These are phyloP conservation scores for Hanseniaspora nectarophila DNA, from an alignment of 805 yeast species.

Conservation along the genomic window DNA sequence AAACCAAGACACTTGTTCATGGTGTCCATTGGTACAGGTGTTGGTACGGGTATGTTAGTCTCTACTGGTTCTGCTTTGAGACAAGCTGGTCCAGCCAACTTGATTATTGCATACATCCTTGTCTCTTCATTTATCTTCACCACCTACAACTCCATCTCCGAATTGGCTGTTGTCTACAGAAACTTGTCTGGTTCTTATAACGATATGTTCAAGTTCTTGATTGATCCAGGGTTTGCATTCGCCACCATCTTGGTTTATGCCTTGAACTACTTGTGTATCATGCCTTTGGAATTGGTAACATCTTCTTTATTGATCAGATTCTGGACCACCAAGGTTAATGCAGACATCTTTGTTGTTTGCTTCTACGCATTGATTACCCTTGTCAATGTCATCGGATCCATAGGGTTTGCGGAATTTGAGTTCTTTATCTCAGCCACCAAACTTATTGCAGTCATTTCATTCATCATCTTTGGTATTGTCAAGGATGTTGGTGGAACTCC, in stretches of 20 bases:
- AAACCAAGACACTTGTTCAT: slow-evolving; percentile 40
- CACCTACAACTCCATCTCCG: slow-evolving; percentile 45
- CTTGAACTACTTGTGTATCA: slow-evolving; percentile 43
- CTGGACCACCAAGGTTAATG: slow-evolving; percentile 41
- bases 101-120: slow-evolving; percentile 44
- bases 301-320: slow-evolving; percentile 45
- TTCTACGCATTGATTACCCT: slow-evolving; percentile 38
- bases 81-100: slow-evolving; percentile 54
- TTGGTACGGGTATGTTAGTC: slow-evolving; percentile 58
- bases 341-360: slow-evolving; percentile 52
- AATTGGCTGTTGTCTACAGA: slow-evolving; percentile 37
- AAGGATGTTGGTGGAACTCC: slow-evolving; percentile 47
- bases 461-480: slow-evolving; percentile 38
- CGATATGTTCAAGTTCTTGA: slow-evolving; percentile 38
- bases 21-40: slow-evolving; percentile 57
- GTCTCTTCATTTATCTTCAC: slow-evolving; percentile 49
- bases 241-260: slow-evolving; percentile 44
- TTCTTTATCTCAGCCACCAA: slow-evolving; percentile 38
- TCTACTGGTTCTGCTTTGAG: slow-evolving; percentile 51
- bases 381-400: slow-evolving; percentile 43
- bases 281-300: slow-evolving; percentile 51
- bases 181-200: slow-evolving; percentile 46
- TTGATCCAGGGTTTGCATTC: slow-evolving; percentile 47
- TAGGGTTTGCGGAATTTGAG: slow-evolving; percentile 48
- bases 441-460: slow-evolving; percentile 38